These are phyloP conservation scores for Fonsecaea pedrosoi DNA, from an alignment of 2,329 filamentous ascomycete species.

Conservation along the genomic window DNA sequence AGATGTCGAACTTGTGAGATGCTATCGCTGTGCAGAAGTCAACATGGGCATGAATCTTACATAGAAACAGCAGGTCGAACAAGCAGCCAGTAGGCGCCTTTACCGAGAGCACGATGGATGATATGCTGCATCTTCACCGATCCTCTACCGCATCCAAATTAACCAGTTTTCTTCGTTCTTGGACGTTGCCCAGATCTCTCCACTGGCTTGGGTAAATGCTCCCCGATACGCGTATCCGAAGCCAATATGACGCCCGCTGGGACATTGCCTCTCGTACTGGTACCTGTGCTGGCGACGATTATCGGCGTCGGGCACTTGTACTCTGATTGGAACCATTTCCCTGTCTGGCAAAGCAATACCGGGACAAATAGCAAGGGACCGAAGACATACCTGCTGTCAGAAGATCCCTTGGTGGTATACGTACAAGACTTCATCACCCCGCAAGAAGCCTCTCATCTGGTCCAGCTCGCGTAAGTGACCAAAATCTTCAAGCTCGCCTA, in stretches of 20 bases:
- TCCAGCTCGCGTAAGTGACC: constrained; percentile 10
- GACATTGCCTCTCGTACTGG: not conserved
- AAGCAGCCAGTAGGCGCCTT: not conserved
- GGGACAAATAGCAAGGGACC: not conserved
- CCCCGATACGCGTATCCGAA: not conserved
- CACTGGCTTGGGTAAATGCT: not conserved
- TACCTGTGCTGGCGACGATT: not conserved
- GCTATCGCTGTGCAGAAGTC: not conserved
- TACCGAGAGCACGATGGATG: constrained; percentile 2
- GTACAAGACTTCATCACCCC: constrained; percentile 10
- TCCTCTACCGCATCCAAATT: not conserved
- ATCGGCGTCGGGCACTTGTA: constrained; percentile 1
- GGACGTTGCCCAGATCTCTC: not conserved
- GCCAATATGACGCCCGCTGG: not conserved
- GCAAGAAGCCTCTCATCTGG: constrained; percentile 9
- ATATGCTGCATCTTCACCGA: not conserved
- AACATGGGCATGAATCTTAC: not conserved
- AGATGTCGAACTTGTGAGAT: not conserved
- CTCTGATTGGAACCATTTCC: not conserved
- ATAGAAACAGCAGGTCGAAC: not conserved
- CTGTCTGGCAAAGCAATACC: not conserved
- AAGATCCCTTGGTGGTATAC: constrained; percentile 9
- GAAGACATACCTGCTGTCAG: constrained; percentile 5
- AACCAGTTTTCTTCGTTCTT: not conserved
- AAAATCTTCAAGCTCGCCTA: not conserved